Percentiles rank a stretch among this genome's conserved stretches.
These are phyloP conservation scores for Catenaria anguillulae DNA, from an alignment of 371 early-diverging fungal genomes.

Conservation along the genomic window DNA sequence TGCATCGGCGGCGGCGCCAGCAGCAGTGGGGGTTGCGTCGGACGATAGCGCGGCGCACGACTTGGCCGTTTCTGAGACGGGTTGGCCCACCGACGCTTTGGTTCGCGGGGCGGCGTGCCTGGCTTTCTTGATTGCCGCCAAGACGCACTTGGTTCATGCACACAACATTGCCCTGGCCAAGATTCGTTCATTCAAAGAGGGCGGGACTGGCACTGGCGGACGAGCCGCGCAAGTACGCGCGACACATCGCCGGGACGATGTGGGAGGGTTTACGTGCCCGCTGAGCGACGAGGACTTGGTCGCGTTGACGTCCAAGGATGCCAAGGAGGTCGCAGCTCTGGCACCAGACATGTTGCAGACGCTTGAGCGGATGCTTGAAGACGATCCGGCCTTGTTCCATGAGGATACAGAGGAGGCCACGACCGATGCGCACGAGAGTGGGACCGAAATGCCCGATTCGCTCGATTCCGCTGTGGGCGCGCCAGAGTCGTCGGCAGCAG, in stretches of 20 bases:
- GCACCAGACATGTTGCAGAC: conserved; percentile 3
- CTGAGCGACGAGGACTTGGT: not conserved
- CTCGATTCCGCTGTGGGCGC: no score
- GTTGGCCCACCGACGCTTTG: not conserved
- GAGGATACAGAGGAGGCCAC: no score
- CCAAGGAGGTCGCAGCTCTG: conserved; percentile 3
- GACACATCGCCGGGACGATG: not conserved
- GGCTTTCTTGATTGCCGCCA: conserved; percentile 5
- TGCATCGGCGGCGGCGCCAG: not conserved
- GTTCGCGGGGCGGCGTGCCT: not conserved
- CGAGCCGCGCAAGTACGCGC: conserved; percentile 3
- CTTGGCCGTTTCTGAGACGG: not conserved
- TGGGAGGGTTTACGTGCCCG: not conserved
- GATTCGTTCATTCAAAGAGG: conserved; percentile 2
- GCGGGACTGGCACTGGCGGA: not conserved
- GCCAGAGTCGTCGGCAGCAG: no score
- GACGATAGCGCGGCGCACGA: not conserved
- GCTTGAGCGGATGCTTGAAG: not conserved
- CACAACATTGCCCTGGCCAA: conserved; percentile 7
- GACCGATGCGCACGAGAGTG: no score
- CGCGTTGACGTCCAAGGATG: not conserved
- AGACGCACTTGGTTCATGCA: conserved; percentile 3
- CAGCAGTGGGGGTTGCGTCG: no score
- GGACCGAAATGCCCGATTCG: no score
- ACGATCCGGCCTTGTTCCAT: no score